Percentiles rank a stretch among this genome's conserved stretches.
These are phyloP conservation scores for Fonsecaea multimorphosa DNA, from an alignment of 2,329 filamentous ascomycete species.

Conservation along the genomic window DNA sequence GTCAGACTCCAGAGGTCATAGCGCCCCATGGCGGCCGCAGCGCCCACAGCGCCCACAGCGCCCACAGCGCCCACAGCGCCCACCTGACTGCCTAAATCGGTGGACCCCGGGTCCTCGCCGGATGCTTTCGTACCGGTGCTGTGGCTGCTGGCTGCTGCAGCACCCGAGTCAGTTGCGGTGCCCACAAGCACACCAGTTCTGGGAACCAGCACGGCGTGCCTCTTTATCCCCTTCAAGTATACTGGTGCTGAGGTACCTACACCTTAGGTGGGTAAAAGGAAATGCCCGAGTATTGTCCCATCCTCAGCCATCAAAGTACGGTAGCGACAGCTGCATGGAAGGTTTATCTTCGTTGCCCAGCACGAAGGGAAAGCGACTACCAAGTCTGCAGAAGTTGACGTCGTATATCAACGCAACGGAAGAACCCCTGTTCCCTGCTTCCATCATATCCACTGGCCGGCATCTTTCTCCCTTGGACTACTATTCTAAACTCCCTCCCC, in stretches of 20 bases:
- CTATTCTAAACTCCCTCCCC: slow-evolving; percentile 10
- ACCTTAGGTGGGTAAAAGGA: too few relatives aligned
- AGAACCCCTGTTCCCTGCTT: not conserved
- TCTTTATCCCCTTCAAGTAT: too few relatives aligned
- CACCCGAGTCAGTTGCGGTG: not conserved
- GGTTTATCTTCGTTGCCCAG: not conserved
- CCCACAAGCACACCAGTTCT: not conserved
- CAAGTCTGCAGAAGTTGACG: slow-evolving; percentile 7
- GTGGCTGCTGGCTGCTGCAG: not conserved
- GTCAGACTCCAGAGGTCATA: not conserved
- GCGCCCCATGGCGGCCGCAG: too few relatives aligned
- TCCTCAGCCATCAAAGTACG: too few relatives aligned
- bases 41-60: too few relatives aligned
- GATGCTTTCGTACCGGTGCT: not conserved
- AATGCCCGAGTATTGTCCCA: not conserved
- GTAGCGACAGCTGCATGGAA: too few relatives aligned
- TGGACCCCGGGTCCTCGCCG: slow-evolving; percentile 4
- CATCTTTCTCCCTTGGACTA: not conserved
- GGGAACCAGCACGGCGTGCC: not conserved
- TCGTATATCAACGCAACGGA: not conserved
- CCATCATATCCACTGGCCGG: not conserved
- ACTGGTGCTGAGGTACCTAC: too few relatives aligned
- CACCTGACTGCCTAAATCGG: slow-evolving; percentile 1
- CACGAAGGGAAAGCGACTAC: not conserved
- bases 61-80: not conserved